phyloP scores from a whole-genome alignment of 768 basidiomycete species.

The Tylopilus vinaceipallidus region DNA sequence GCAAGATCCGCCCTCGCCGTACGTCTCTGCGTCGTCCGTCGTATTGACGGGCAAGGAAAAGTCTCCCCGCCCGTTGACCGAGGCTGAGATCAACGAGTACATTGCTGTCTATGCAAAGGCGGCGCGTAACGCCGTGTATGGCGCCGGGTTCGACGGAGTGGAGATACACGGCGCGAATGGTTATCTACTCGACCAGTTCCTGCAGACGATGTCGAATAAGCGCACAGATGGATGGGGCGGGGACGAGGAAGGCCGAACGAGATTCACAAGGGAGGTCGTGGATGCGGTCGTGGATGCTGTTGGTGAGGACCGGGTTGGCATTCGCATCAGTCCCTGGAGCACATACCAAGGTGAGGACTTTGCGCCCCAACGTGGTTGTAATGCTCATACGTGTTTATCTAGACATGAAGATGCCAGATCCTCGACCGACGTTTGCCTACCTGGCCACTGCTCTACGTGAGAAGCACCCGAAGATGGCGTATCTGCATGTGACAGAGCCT shows the following conservation, averaged over 20 bases:
- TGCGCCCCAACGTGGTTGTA: neutral
- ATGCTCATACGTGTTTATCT: neutral
- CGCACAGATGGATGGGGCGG: neutral
- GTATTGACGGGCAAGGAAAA: no score
- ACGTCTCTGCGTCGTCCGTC: no score
- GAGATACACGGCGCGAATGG: no score
- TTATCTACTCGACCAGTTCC: slow-evolving; percentile 22
- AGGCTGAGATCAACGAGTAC: no score
- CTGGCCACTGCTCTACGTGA: no score
- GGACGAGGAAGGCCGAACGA: slow-evolving; percentile 49
- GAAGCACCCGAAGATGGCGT: no score
- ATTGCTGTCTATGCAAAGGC: slow-evolving; percentile 29
- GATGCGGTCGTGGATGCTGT: slow-evolving; percentile 50
- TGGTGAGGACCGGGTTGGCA: slow-evolving; percentile 49
- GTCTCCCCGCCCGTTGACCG: no score
- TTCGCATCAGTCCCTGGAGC: slow-evolving; percentile 60
- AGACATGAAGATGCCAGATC: slow-evolving; percentile 55
- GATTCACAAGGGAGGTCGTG: slow-evolving; percentile 55
- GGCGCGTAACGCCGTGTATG: slow-evolving; percentile 20
- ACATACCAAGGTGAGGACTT: slow-evolving; percentile 34
- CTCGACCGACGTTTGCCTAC: no score
- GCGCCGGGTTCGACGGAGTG: slow-evolving; percentile 47
- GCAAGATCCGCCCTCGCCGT: slow-evolving; percentile 30
- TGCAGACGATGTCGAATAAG: neutral
- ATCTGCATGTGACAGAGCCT: no score